Conservation (phyloP, 2,329 filamentous ascomycete genomes). For the Aaosphaeria arxii region DNA sequence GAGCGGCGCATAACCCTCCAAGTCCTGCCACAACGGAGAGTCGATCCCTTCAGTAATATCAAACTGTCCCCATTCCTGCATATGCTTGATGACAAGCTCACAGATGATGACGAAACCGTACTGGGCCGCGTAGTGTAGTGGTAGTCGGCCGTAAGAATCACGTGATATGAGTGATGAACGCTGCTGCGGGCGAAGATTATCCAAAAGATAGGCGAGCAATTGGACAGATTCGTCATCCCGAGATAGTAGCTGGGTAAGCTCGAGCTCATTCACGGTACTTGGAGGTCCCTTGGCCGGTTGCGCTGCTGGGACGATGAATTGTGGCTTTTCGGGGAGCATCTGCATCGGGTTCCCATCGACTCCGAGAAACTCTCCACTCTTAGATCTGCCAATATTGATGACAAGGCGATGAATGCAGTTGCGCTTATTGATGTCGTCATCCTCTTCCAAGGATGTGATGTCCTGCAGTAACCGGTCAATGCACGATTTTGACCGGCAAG, state of each 20-base stretch:
- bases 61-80: constrained; percentile 88
- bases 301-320: constrained; percentile 77
- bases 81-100: constrained; percentile 78
- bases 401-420: constrained; percentile 93
- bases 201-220: constrained; percentile 62
- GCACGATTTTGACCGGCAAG: constrained; percentile 64
- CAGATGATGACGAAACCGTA: constrained; percentile 93
- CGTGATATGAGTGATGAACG: constrained; percentile 63
- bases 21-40: constrained; percentile 83
- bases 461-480: constrained; percentile 69
- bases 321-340: constrained; percentile 55
- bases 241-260: constrained; percentile 57
- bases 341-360: constrained; percentile 52
- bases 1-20: constrained; percentile 84
- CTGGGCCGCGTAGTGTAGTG: constrained; percentile 90
- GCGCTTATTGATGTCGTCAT: constrained; percentile 88
- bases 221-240: constrained; percentile 74
- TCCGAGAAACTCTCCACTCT: constrained; percentile 49
- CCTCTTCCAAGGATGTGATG: constrained; percentile 73
- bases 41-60: constrained; percentile 84
- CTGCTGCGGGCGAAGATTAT: constrained; percentile 66
- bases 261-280: constrained; percentile 64
- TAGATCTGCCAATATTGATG: constrained; percentile 81
- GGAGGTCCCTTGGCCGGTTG: constrained; percentile 62
- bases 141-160: constrained; percentile 79